A percentile compares a stretch with the other conserved stretches of the same genome.
These are phyloP conservation scores for Tetracladium setigerum DNA, from an alignment of 495 filamentous ascomycete genomes.

Conservation along the genomic window DNA sequence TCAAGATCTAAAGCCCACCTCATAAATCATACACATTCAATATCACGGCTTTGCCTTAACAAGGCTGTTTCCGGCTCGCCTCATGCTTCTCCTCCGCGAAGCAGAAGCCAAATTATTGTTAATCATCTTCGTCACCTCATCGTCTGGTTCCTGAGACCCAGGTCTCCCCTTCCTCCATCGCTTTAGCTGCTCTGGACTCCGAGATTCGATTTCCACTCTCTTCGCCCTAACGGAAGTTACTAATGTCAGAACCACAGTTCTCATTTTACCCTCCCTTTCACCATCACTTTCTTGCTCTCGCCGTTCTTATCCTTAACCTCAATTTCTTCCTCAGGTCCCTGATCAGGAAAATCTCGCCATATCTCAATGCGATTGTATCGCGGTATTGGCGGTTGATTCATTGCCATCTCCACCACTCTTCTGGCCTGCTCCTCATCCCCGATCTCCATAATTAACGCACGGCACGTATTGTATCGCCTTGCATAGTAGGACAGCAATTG, in stretches of 20 bases:
- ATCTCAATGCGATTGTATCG: slow-evolving; percentile 32
- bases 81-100: too few relatives aligned
- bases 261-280: slow-evolving; percentile 28
- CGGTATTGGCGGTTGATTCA: slow-evolving; percentile 14
- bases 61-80: too few relatives aligned
- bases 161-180: too few relatives aligned
- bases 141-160: too few relatives aligned
- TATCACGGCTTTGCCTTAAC: too few relatives aligned
- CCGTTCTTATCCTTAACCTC: slow-evolving; percentile 14
- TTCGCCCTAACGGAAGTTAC: too few relatives aligned
- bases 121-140: too few relatives aligned
- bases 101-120: too few relatives aligned
- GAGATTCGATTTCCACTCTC: too few relatives aligned
- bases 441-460: slow-evolving; percentile 49
- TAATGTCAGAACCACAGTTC: slow-evolving; percentile 28
- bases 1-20: too few relatives aligned
- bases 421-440: slow-evolving; percentile 52
- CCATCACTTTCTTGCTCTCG: slow-evolving; percentile 12
- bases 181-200: too few relatives aligned
- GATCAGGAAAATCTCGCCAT: slow-evolving; percentile 43
- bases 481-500: slow-evolving; percentile 2
- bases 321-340: neutral
- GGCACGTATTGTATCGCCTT: slow-evolving; percentile 21
- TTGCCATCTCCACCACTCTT: slow-evolving; percentile 39
- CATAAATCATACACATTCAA: too few relatives aligned